Evolutionary conservation across 2,329 filamentous ascomycete species (phyloP), one percentile per base, ranked within the genome.

Genomic region (Arthrobotrys sinensis): DNA sequence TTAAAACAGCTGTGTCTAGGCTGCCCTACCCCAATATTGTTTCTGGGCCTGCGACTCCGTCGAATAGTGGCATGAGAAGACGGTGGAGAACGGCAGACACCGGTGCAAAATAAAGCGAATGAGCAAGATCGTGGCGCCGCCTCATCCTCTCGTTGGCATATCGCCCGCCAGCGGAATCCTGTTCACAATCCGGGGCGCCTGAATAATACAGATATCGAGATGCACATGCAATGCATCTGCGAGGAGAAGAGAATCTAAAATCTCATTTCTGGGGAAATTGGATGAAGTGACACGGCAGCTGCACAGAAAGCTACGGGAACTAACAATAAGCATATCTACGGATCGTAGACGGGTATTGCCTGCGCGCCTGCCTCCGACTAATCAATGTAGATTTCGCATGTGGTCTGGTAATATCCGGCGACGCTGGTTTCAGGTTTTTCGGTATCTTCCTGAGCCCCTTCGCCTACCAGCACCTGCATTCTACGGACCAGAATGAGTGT

Each of bases 121-220:
- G 73, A 43, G 52, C 36, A 32, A 69, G 64, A 57, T 77, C 73
- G 73, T 77, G 73, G 73, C 73, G 73, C 21, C 60, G 73, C 34
- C 57, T 65, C 28, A 38, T 57, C 65, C 73, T 77, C 46, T 77
- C 60, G 55, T 32, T 57, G 28, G 48, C 28, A 43, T 60, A 5
- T 43, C 46, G 40, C 24, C n/a, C 48, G 32, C 14, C 34, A 36
- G 36, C 28, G 38, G 19, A 40, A 28, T 2, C 12, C 16, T 19
- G 14, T 53, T 14, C 63, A 19, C 21, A 11, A 55, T 67, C 11
- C 14, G 34, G 19, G 10, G 46, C 1, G 10, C 28, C 28, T 40
- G 32, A 8, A 38, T 16, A 43, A 45, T 32, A 63, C 36, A 38
- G 11, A 46, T 10, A 52, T 28, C 40, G 40, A 45, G 12, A 57